Percentiles rank a stretch among this genome's conserved stretches.
phyloP scores from a whole-genome alignment of 1,284 basidiomycete genomes.

The Rhodotorula glutinis region DNA sequence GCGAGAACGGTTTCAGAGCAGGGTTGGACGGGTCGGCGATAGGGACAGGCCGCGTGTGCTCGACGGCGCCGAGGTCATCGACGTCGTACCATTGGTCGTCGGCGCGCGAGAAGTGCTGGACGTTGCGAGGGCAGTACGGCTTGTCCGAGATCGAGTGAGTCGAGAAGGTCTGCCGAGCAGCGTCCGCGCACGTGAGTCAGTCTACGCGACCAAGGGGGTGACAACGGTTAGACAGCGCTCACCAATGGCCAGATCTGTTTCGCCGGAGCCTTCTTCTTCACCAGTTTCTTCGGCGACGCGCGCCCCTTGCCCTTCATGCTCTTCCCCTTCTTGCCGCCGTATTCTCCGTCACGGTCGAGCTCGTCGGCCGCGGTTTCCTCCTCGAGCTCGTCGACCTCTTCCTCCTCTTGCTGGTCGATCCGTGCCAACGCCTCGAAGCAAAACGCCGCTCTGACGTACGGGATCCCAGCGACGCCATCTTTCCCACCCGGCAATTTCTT shows the following conservation, averaged over 20 bases:
- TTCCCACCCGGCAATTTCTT: background rate
- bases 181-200: background rate
- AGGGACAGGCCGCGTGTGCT: background rate
- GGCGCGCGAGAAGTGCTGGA: slow-evolving; percentile 14
- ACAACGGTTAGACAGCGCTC: background rate
- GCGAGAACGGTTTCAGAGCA: background rate
- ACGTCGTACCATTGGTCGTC: slow-evolving; percentile 5
- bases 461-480: slow-evolving; percentile 2
- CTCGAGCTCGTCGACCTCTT: background rate
- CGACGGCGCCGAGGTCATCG: background rate
- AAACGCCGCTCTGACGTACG: slow-evolving; percentile 17
- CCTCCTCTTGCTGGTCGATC: background rate
- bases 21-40: background rate
- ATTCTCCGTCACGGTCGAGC: background rate
- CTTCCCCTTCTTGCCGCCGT: background rate
- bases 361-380: background rate
- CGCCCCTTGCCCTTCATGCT: background rate
- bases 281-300: no score
- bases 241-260: slow-evolving; percentile 9
- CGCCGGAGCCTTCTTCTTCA: background rate
- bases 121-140: slow-evolving; percentile 10
- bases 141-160: background rate
- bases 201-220: background rate
- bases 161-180: background rate
- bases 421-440: background rate